A percentile compares a stretch with the other conserved stretches of the same genome.
Evolutionary conservation across 176 grass and related monocot species (phyloP).

Genomic region (Musa troglodytarum): DNA sequence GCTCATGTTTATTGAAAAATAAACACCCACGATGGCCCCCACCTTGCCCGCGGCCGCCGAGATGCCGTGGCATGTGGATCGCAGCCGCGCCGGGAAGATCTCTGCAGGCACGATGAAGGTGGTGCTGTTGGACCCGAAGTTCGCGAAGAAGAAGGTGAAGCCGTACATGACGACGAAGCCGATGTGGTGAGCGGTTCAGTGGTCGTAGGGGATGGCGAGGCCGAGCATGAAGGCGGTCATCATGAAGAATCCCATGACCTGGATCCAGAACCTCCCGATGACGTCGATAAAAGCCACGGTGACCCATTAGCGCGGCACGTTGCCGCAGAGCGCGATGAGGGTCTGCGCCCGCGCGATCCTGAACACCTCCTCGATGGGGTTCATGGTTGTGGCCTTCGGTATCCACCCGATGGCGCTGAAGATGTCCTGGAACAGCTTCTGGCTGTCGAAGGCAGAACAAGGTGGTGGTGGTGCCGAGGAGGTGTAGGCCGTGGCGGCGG

Average conservation of each 20-base stretch:
- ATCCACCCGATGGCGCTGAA: conserved; percentile 66
- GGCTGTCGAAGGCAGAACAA: conserved; percentile 84
- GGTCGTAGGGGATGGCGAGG: conserved; percentile 39
- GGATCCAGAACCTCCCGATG: conserved; percentile 57
- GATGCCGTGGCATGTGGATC: conserved; percentile 64
- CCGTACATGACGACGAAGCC: conserved; percentile 60
- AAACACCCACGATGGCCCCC: conserved; percentile 49
- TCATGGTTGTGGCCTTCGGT: conserved; percentile 43
- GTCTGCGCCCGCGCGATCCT: conserved; percentile 52
- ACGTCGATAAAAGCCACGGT: conserved; percentile 61
- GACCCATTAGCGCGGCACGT: conserved; percentile 74
- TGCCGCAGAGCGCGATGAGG: conserved; percentile 63
- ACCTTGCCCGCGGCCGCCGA: conserved; percentile 45
- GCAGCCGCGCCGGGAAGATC: conserved; percentile 58
- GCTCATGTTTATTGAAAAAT: too few relatives aligned
- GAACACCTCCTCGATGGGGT: conserved; percentile 59
- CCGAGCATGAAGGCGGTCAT: conserved; percentile 68
- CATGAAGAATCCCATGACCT: conserved; percentile 53
- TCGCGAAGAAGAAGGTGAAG: conserved; percentile 43
- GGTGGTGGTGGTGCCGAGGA: conserved; percentile 44
- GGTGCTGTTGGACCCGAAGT: conserved; percentile 40
- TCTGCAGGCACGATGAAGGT: conserved; percentile 60
- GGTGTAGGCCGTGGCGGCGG: conserved; percentile 46
- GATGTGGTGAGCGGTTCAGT: conserved; percentile 34
- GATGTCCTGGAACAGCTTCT: conserved; percentile 89